Percentiles rank a stretch among this genome's conserved stretches.
phyloP scores from a whole-genome alignment of 805 yeast genomes.

The Naumovozyma dairenensis region DNA sequence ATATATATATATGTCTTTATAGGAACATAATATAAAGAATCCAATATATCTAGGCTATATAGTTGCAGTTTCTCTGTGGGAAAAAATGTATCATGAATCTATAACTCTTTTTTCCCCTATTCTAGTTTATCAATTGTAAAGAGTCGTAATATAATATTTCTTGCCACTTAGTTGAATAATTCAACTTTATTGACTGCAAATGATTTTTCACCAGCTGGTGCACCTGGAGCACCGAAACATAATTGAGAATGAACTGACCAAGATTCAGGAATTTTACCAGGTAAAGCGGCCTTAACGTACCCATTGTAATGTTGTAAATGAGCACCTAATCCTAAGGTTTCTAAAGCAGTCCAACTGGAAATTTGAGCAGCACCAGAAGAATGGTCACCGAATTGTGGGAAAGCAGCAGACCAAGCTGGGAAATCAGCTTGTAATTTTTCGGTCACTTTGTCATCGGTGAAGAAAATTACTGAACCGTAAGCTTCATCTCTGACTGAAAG shows the following conservation, averaged over 20 bases:
- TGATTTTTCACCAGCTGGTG: slow-evolving; percentile 31
- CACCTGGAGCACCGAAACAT: slow-evolving; percentile 39
- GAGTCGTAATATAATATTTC: too few species aligned
- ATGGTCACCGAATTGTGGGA: slow-evolving; percentile 42
- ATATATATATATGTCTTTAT: too few species aligned
- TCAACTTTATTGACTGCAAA: slow-evolving; percentile 36
- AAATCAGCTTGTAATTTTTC: slow-evolving; percentile 34
- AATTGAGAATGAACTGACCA: slow-evolving; percentile 42
- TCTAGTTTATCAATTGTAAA: too few species aligned
- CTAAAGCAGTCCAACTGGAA: slow-evolving; percentile 39
- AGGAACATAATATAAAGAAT: too few species aligned
- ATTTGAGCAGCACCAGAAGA: slow-evolving; percentile 43
- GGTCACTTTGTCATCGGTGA: slow-evolving; percentile 35
- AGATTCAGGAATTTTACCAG: slow-evolving; percentile 31
- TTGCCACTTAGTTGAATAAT: slow-evolving; percentile 20
- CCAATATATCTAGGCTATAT: too few species aligned
- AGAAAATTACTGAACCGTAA: slow-evolving; percentile 41
- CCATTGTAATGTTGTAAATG: slow-evolving; percentile 46
- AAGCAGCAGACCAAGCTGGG: slow-evolving; percentile 35
- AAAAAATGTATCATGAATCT: too few species aligned
- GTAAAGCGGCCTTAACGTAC: slow-evolving; percentile 32
- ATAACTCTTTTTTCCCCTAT: too few species aligned
- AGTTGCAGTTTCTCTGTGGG: too few species aligned
- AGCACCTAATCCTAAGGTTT: slow-evolving; percentile 38
- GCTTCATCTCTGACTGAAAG: slow-evolving; percentile 36